A percentile compares a stretch with the other conserved stretches of the same genome.
phyloP scores from a whole-genome alignment of 768 basidiomycete species.

The Agaricus blazei region DNA sequence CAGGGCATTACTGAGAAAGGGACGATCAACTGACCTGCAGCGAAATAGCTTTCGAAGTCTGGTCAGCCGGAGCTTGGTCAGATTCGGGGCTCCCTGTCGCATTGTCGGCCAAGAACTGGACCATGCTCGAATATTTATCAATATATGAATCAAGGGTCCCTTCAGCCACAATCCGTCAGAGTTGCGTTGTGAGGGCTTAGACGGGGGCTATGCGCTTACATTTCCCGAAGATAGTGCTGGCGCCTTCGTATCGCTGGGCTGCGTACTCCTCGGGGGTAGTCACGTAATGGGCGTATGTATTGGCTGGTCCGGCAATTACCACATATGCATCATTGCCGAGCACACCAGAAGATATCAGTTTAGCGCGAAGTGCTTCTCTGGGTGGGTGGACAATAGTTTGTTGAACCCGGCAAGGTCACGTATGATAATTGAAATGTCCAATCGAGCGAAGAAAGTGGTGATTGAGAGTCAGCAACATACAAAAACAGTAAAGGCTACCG shows the following conservation, averaged over 20 bases:
- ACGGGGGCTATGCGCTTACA: constrained; percentile 38
- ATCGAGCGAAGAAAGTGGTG: not conserved
- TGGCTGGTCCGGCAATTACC: constrained; percentile 77
- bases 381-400: not conserved
- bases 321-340: constrained; percentile 68
- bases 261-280: constrained; percentile 70
- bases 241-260: constrained; percentile 77
- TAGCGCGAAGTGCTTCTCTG: constrained; percentile 63
- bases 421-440: not conserved
- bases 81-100: constrained; percentile 46
- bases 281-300: constrained; percentile 74
- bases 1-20: not conserved
- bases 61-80: constrained; percentile 60
- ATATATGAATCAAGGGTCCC: constrained; percentile 80
- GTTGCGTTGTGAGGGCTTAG: not conserved
- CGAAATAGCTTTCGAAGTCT: constrained; percentile 62
- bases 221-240: constrained; percentile 72
- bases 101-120: constrained; percentile 53
- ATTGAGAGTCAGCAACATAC: not conserved
- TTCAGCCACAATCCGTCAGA: constrained; percentile 19
- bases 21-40: constrained; percentile 42
- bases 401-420: constrained; percentile 16
- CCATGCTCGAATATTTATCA: constrained; percentile 64
- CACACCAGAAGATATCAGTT: constrained; percentile 58
- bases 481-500: constrained; percentile 15